These are phyloP conservation scores for Aphanomyces cochlioides DNA, from an alignment of 352 stramenopile genomes.

Conservation along the genomic window DNA sequence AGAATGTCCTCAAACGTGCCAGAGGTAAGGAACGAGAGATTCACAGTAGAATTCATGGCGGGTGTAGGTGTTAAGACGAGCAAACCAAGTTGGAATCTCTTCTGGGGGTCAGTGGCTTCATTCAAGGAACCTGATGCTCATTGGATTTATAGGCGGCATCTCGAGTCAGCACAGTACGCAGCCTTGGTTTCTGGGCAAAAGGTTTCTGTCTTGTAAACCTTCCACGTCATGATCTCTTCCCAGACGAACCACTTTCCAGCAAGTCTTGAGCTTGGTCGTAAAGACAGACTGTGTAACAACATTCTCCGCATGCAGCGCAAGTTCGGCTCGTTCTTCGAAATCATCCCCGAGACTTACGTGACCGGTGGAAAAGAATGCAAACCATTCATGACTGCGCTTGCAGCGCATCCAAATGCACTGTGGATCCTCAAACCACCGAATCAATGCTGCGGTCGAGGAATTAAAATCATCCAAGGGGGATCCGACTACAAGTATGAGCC, in stretches of 20 bases:
- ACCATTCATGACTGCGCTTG: constrained; percentile 53
- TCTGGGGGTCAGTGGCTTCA: constrained; percentile 46
- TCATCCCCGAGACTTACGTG: constrained; percentile 75
- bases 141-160: constrained; percentile 35
- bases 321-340: constrained; percentile 43
- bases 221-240: neutral
- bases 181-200: constrained; percentile 50
- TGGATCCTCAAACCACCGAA: constrained; percentile 82
- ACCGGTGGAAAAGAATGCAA: constrained; percentile 60
- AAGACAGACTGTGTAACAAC: constrained; percentile 59
- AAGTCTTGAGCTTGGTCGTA: constrained; percentile 74
- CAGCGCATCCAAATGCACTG: constrained; percentile 43
- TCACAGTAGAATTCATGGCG: neutral
- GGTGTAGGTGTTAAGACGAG: constrained; percentile 32
- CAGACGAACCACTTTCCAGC: constrained; percentile 70
- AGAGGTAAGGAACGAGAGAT: constrained; percentile 34
- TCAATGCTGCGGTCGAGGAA: constrained; percentile 67
- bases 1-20: constrained; percentile 48
- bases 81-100: constrained; percentile 54
- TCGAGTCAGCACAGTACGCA: constrained; percentile 46
- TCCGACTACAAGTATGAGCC: constrained; percentile 42
- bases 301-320: constrained; percentile 64
- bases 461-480: constrained; percentile 59
- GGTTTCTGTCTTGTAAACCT: constrained; percentile 2
- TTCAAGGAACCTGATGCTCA: neutral